phyloP scores from a whole-genome alignment of 2,329 filamentous ascomycete species.

The Alternaria sp. region DNA sequence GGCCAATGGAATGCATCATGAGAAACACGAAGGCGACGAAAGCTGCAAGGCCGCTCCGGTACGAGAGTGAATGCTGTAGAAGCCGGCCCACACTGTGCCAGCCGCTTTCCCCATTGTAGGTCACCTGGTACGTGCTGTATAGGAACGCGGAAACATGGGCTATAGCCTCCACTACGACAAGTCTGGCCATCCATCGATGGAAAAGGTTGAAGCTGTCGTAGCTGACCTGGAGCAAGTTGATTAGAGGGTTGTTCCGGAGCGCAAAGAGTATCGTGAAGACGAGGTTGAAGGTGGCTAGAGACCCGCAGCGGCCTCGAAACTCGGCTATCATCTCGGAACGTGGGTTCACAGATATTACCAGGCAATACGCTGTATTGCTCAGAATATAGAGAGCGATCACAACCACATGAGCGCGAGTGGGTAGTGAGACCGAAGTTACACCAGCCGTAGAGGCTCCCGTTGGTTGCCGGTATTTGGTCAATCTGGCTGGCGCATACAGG shows the following conservation, averaged over 20 bases:
- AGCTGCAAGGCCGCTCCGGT: constrained; percentile 66
- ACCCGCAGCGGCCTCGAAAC: constrained; percentile 69
- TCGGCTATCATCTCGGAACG: constrained; percentile 71
- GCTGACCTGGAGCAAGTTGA: constrained; percentile 70
- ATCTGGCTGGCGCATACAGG: constrained; percentile 50
- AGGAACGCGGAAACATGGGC: constrained; percentile 68
- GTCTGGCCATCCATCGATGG: constrained; percentile 77
- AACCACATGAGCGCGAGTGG: constrained; percentile 49
- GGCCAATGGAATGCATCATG: constrained; percentile 69
- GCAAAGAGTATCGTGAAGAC: constrained; percentile 73
- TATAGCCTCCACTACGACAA: constrained; percentile 71
- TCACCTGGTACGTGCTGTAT: constrained; percentile 47
- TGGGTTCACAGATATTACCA: constrained; percentile 64
- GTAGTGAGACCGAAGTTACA: constrained; percentile 50
- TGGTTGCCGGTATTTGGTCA: constrained; percentile 48
- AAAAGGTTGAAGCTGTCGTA: constrained; percentile 81
- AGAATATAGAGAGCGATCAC: constrained; percentile 50
- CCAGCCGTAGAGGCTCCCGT: constrained; percentile 41
- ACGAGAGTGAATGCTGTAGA: constrained; percentile 52
- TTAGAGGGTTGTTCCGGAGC: constrained; percentile 76
- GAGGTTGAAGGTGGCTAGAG: constrained; percentile 77
- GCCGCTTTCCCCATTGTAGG: constrained; percentile 55
- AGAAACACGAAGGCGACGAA: constrained; percentile 65
- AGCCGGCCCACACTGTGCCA: constrained; percentile 30
- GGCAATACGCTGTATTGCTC: constrained; percentile 50